Conservation (phyloP, 768 basidiomycete species). For the Leccinum sublutescens region DNA sequence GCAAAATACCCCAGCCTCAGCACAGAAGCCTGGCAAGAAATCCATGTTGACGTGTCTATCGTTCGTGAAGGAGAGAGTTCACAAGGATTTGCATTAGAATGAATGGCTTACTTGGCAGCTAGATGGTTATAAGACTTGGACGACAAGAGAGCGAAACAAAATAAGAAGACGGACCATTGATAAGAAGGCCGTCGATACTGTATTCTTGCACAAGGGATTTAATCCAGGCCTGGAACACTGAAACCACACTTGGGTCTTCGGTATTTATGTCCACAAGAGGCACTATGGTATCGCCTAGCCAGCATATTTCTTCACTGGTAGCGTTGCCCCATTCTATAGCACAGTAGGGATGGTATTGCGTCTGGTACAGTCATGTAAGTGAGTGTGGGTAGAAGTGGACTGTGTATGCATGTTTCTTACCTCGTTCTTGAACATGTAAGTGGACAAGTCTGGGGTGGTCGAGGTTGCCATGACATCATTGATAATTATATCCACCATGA, state of each 20-base stretch:
- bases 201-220: constrained; percentile 64
- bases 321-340: constrained; percentile 66
- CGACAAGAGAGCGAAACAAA: not conserved
- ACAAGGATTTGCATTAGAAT: not conserved
- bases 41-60: constrained; percentile 62
- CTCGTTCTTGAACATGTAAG: constrained; percentile 64
- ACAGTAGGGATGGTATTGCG: constrained; percentile 78
- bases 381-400: not conserved
- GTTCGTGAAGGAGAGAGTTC: not conserved
- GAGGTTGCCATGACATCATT: constrained; percentile 83
- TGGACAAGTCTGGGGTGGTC: constrained; percentile 58
- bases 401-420: constrained; percentile 32
- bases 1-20: constrained; percentile 78
- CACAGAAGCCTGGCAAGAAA: constrained; percentile 78
- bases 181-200: constrained; percentile 80
- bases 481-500: constrained; percentile 77
- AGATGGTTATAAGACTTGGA: constrained; percentile 34
- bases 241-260: constrained; percentile 58
- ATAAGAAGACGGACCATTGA: constrained; percentile 52
- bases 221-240: constrained; percentile 70
- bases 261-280: constrained; percentile 81
- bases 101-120: constrained; percentile 34
- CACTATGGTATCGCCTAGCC: constrained; percentile 77
- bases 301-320: constrained; percentile 73
- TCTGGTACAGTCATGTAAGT: constrained; percentile 34